Evolutionary conservation across 2,329 filamentous ascomycete genomes (phyloP).

Genomic region (Colletotrichum chlorophyti): DNA sequence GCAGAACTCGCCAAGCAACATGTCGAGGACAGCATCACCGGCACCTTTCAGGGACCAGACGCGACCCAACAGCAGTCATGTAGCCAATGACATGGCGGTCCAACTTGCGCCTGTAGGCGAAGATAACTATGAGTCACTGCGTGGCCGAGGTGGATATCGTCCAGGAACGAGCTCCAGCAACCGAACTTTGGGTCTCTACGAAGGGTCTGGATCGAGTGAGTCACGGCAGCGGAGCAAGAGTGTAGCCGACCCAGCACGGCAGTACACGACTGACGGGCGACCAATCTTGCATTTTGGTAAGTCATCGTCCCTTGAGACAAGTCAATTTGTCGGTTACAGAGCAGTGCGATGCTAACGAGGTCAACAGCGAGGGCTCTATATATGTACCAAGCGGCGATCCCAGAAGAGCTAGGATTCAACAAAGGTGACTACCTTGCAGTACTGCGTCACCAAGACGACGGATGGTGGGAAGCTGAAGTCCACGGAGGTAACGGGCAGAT

Average conservation of each 20-base stretch:
- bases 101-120: slow-evolving; percentile 67
- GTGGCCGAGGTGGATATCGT: slow-evolving; percentile 57
- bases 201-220: slow-evolving; percentile 49
- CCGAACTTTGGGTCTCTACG: slow-evolving; percentile 63
- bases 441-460: slow-evolving; percentile 91
- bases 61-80: slow-evolving; percentile 59
- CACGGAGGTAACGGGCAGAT: slow-evolving; percentile 68
- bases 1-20: slow-evolving; percentile 58
- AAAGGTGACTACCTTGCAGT: slow-evolving; percentile 94
- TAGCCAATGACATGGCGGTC: slow-evolving; percentile 67
- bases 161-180: slow-evolving; percentile 53
- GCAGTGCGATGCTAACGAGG: slow-evolving; percentile 31
- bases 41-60: slow-evolving; percentile 54
- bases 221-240: slow-evolving; percentile 77
- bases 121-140: slow-evolving; percentile 65
- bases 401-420: slow-evolving; percentile 89
- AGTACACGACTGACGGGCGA: slow-evolving; percentile 85
- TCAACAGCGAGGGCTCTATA: slow-evolving; percentile 86
- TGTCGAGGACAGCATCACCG: slow-evolving; percentile 55
- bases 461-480: slow-evolving; percentile 99
- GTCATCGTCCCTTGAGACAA: slow-evolving; percentile 51
- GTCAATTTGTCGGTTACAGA: background rate
- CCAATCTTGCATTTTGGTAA: slow-evolving; percentile 94
- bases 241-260: slow-evolving; percentile 79
- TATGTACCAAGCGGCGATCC: slow-evolving; percentile 91